Evolutionary conservation across 2,329 filamentous ascomycete species (phyloP).

Genomic region (Colletotrichum sp.): DNA sequence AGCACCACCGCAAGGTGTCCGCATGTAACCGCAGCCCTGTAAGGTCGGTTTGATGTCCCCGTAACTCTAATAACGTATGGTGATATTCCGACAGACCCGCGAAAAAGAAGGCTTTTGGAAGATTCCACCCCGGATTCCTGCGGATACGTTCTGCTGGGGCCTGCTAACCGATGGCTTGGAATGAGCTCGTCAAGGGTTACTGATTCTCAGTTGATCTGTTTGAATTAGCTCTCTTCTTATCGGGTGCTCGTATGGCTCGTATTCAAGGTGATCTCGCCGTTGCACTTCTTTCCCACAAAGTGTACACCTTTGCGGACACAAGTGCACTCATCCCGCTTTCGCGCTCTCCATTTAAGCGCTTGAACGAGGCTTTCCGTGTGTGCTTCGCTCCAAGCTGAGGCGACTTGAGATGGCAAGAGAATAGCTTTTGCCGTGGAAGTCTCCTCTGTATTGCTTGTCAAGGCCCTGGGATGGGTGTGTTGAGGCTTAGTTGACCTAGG

Average conservation of each 20-base stretch:
- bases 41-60: not conserved
- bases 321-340: not conserved
- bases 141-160: not conserved
- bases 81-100: not conserved
- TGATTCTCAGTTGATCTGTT: not conserved
- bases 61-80: not conserved
- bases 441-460: not conserved
- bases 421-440: not conserved
- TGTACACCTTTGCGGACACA: not conserved
- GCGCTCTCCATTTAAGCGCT: not conserved
- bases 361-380: not conserved
- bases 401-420: not conserved
- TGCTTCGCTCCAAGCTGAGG: no score
- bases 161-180: not conserved
- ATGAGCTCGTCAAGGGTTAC: not conserved
- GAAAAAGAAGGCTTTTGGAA: not conserved
- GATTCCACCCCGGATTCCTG: not conserved
- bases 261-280: fast-evolving
- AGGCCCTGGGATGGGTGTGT: not conserved
- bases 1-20: not conserved
- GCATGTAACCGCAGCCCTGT: not conserved
- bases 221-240: not conserved
- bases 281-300: not conserved
- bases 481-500: fast-evolving
- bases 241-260: fast-evolving